These are phyloP conservation scores for Leishmania turanica DNA, from an alignment of 208 protist genomes.

Conservation along the genomic window DNA sequence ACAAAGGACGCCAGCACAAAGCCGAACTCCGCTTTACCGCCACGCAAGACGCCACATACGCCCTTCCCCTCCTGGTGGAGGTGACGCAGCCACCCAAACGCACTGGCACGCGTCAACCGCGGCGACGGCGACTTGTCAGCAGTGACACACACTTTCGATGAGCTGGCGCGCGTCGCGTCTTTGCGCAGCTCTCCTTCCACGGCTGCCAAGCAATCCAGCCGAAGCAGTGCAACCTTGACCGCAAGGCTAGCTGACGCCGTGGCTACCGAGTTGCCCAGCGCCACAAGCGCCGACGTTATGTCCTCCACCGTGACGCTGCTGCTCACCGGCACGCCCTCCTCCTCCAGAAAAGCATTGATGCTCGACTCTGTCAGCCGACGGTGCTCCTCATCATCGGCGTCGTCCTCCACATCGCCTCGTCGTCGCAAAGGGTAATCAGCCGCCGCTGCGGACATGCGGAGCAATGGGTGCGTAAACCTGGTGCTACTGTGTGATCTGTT, in stretches of 20 bases:
- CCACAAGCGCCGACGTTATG: conserved; percentile 11
- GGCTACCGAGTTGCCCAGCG: conserved; percentile 16
- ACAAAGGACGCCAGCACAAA: conserved; percentile 21
- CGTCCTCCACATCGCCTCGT: neutral
- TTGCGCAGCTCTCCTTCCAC: conserved; percentile 22
- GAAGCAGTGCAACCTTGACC: conserved; percentile 14
- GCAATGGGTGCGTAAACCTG: neutral
- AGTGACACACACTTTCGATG: neutral
- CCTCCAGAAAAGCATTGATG: conserved; percentile 28
- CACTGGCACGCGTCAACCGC: neutral
- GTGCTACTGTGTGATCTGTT: neutral
- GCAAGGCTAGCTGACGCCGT: conserved; percentile 13
- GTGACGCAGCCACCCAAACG: conserved; percentile 15
- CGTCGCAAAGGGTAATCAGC: neutral
- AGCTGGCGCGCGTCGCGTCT: neutral
- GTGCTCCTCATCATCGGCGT: conserved; percentile 1
- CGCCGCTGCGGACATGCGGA: neutral
- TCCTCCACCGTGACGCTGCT: conserved; percentile 6
- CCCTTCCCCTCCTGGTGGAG: conserved; percentile 16
- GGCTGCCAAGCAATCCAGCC: conserved; percentile 21
- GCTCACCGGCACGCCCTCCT: conserved; percentile 21
- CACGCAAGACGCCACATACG: conserved; percentile 16
- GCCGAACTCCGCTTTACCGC: conserved; percentile 25
- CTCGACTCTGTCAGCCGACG: conserved; percentile 1
- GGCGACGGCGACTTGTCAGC: neutral